Evolutionary conservation across 1,284 basidiomycete species (phyloP).

Genomic region (Boletellus deceptivus): DNA sequence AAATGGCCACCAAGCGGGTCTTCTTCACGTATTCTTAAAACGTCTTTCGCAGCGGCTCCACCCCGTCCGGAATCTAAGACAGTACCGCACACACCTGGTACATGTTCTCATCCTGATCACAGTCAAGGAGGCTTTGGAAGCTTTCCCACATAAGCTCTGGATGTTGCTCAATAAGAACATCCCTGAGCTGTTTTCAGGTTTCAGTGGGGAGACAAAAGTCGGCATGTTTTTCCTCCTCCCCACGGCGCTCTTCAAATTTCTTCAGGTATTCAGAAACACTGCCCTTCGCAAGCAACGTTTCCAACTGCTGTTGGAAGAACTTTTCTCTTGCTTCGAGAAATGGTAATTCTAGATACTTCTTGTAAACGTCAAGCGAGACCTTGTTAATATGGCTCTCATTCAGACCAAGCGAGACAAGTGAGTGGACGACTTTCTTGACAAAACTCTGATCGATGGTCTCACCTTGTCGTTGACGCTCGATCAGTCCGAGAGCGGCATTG

Average conservation of each 20-base stretch:
- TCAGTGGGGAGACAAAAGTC: slow-evolving; percentile 91
- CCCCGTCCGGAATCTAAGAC: slow-evolving; percentile 84
- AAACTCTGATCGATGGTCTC: slow-evolving; percentile 92
- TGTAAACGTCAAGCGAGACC: slow-evolving; percentile 94
- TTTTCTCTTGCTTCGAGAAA: slow-evolving; percentile 89
- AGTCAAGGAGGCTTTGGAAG: slow-evolving; percentile 91
- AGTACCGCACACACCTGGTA: slow-evolving; percentile 94
- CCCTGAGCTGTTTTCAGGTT: slow-evolving; percentile 85
- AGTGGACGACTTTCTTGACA: slow-evolving; percentile 95
- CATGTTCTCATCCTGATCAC: slow-evolving; percentile 90
- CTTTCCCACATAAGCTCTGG: slow-evolving; percentile 89
- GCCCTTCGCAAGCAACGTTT: slow-evolving; percentile 87
- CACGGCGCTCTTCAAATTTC: slow-evolving; percentile 89
- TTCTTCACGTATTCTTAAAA: slow-evolving; percentile 96
- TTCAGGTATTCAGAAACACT: slow-evolving; percentile 96
- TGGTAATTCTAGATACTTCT: slow-evolving; percentile 84
- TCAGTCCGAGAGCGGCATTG: slow-evolving; percentile 82
- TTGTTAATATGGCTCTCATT: slow-evolving; percentile 91
- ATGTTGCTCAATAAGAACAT: slow-evolving; percentile 89
- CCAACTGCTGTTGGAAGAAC: slow-evolving; percentile 91
- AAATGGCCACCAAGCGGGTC: slow-evolving; percentile 81
- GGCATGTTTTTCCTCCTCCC: slow-evolving; percentile 94
- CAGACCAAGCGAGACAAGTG: slow-evolving; percentile 93
- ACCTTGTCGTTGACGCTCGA: slow-evolving; percentile 92
- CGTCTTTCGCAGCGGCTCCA: slow-evolving; percentile 88